A percentile compares a stretch with the other conserved stretches of the same genome.
Evolutionary conservation across 2,329 filamentous ascomycete genomes (phyloP).

Genomic region (Fusarium drepaniforme): DNA sequence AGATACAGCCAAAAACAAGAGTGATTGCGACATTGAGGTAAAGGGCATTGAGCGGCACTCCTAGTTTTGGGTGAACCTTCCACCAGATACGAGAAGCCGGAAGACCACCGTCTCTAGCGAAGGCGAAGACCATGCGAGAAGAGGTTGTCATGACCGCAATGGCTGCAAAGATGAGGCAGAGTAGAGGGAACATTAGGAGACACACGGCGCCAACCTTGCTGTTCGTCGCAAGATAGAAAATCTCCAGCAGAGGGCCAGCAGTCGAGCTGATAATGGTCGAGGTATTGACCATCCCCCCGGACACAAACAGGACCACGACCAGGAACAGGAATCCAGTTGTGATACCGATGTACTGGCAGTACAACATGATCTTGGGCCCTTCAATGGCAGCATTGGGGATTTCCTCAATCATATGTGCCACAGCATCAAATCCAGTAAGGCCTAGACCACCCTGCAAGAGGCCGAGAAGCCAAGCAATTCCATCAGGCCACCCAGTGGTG

Average conservation of each 20-base stretch:
- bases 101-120: slow-evolving; percentile 73
- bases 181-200: slow-evolving; percentile 74
- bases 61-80: slow-evolving; percentile 69
- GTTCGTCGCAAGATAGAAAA: slow-evolving; percentile 71
- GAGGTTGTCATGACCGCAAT: slow-evolving; percentile 75
- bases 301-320: slow-evolving; percentile 72
- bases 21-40: slow-evolving; percentile 71
- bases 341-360: slow-evolving; percentile 72
- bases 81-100: slow-evolving; percentile 72
- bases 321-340: slow-evolving; percentile 73
- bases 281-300: slow-evolving; percentile 64
- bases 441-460: slow-evolving; percentile 50
- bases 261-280: slow-evolving; percentile 61
- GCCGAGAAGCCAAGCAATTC: slow-evolving; percentile 50
- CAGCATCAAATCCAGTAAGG: slow-evolving; percentile 50
- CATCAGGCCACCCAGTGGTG: slow-evolving; percentile 49
- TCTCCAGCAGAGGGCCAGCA: slow-evolving; percentile 71
- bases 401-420: slow-evolving; percentile 52
- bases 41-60: slow-evolving; percentile 75
- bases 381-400: slow-evolving; percentile 47
- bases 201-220: slow-evolving; percentile 73
- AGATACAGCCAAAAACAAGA: slow-evolving; percentile 77
- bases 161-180: slow-evolving; percentile 74
- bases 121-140: slow-evolving; percentile 75
- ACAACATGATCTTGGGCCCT: slow-evolving; percentile 56